Conservation (phyloP, 139 green algal genomes). For the Chlorella ohadii region DNA sequence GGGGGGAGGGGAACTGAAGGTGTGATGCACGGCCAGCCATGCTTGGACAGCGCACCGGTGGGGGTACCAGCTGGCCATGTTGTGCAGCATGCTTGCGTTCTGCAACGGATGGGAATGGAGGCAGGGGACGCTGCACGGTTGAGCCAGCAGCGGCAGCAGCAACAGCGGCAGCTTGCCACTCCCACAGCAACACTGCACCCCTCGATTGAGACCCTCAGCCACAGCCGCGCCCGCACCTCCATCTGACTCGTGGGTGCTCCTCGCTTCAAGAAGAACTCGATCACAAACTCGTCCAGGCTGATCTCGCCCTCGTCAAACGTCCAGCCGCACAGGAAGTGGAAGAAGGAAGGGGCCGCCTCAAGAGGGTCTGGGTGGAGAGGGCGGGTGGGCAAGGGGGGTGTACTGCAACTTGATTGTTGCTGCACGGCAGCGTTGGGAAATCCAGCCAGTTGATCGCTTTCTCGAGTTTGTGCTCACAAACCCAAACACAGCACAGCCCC, state of each 20-base stretch:
- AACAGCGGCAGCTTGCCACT: too few relatives aligned
- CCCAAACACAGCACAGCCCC: too few relatives aligned
- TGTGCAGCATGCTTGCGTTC: conserved; percentile 47
- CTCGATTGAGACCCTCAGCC: too few relatives aligned
- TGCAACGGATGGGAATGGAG: conserved; percentile 1
- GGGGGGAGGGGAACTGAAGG: too few relatives aligned
- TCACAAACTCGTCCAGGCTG: conserved; percentile 42
- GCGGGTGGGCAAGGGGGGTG: not conserved
- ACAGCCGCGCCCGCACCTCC: too few relatives aligned
- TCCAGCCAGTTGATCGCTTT: too few relatives aligned
- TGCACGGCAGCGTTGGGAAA: too few relatives aligned
- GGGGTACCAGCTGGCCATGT: conserved; percentile 29
- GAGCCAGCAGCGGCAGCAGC: too few relatives aligned
- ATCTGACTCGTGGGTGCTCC: conserved; percentile 6
- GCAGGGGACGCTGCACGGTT: too few relatives aligned
- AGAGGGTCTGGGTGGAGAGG: conserved; percentile 16
- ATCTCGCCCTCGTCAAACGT: conserved; percentile 10
- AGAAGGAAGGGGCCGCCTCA: conserved; percentile 55
- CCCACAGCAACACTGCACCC: too few relatives aligned
- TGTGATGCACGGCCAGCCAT: not conserved
- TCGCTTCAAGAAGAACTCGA: conserved; percentile 32
- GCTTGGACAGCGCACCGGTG: not conserved
- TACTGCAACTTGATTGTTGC: too few relatives aligned
- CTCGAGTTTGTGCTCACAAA: too few relatives aligned
- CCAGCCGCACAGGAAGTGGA: conserved; percentile 48